phyloP scores from a whole-genome alignment of 2,329 filamentous ascomycete species.

The Talaromyces verruculosus region DNA sequence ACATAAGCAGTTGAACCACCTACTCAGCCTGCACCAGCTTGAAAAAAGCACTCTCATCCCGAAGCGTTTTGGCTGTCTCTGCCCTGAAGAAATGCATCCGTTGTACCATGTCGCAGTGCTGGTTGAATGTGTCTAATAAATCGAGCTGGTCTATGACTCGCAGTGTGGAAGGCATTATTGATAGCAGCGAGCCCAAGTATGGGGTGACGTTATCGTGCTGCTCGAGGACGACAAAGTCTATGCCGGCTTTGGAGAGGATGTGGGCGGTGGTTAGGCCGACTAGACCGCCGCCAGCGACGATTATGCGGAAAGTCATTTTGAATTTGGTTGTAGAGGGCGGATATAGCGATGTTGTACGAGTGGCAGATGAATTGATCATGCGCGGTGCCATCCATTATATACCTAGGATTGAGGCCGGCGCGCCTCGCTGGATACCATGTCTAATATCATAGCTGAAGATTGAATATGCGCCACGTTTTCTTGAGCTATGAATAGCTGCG shows the following conservation, averaged over 20 bases:
- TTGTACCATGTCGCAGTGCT: slow-evolving; percentile 27
- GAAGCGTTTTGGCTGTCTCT: neutral
- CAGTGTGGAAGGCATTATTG: slow-evolving; percentile 43
- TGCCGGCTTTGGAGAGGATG: slow-evolving; percentile 44
- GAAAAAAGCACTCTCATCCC: slow-evolving; percentile 3
- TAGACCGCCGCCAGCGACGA: slow-evolving; percentile 52
- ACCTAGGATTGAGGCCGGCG: neutral
- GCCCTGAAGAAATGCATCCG: slow-evolving; percentile 17
- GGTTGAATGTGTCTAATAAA: slow-evolving; percentile 32
- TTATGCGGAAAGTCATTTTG: slow-evolving; percentile 29
- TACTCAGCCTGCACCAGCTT: slow-evolving; percentile 2
- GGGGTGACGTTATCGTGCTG: slow-evolving; percentile 35
- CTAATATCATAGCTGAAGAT: neutral
- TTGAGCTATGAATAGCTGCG: neutral
- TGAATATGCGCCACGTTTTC: neutral
- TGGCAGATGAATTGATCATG: neutral
- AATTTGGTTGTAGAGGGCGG: neutral
- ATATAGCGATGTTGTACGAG: neutral
- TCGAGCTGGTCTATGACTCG: slow-evolving; percentile 54
- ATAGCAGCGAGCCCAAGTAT: slow-evolving; percentile 50
- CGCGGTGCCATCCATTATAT: neutral
- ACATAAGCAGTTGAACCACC: slow-evolving; percentile 23
- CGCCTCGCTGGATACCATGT: neutral
- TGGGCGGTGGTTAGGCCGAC: slow-evolving; percentile 50
- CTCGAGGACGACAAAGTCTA: slow-evolving; percentile 54